Base-by-base conservation (phyloP, 2,329 filamentous ascomycete genomes). In the Didymella exigua region DNA sequence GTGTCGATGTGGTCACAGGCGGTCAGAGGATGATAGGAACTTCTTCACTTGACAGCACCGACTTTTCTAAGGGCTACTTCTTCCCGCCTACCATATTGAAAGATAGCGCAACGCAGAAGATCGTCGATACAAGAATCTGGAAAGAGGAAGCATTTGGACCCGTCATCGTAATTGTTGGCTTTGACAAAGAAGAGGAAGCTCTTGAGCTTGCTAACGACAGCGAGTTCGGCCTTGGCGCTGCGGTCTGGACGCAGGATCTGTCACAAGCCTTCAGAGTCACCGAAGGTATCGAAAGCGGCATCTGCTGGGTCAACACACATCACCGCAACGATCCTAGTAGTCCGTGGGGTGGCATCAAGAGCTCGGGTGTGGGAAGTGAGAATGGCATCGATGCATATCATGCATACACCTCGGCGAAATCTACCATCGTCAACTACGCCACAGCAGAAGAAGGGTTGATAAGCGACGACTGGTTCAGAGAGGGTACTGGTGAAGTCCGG, bases 311-410 rank as follows among this genome's bases (percentile, higher is more conserved):
- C 14, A 82, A 79, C 58, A 79, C 76, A 0, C 87, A 90, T 71
- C 87, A 90, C 68, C 81, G 87, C 29, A 90, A 90, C 62, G 88
- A 90, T 61, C 87, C 88, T 0, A 86, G 86, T 61, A 87, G 86
- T 54, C 86, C 88, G 0, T 88, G 88, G 87, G 88, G 88, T 23
- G 86, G 87, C 1, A 77, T 83, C 26, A 85, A 86, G 62, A 78
- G 77, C 30, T 80, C 82, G 1, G 88, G 88, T 1, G 81, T 90
- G 0, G 88, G 88, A 1, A 90, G 87, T 56, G 89, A 91, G 77
- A 90, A 91, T 65, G 88, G 88, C 0, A 62, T 86, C 0, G 88
- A 78, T 60, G 76, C 76, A 0, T 79, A 77, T 40, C 67, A 75
- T 51, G 73, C 76, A 2, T 80, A 80, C 47, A 79, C 77, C 0